Percentiles rank a stretch among this genome's conserved stretches.
Evolutionary conservation across 805 yeast genomes (phyloP).

Genomic region (Hanseniaspora occidentalis): DNA sequence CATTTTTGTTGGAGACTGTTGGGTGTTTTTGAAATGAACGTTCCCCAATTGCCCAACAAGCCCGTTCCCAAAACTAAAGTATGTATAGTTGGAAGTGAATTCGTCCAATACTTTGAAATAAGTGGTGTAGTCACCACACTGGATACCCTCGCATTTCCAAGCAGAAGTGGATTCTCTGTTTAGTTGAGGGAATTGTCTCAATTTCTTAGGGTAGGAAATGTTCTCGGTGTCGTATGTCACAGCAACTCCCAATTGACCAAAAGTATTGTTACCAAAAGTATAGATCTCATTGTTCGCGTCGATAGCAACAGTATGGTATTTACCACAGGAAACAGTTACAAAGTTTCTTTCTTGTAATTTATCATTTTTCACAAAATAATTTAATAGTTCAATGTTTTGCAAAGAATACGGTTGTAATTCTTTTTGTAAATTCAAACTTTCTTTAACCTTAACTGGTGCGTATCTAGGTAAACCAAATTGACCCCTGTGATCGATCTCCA

Average conservation of each 20-base stretch:
- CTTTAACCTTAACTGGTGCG: conserved; percentile 29
- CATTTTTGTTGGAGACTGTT: conserved; percentile 50
- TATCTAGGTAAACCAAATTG: conserved; percentile 73
- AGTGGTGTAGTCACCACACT: conserved; percentile 62
- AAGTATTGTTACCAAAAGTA: conserved; percentile 76
- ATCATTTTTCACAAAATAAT: conserved; percentile 26
- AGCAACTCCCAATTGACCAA: conserved; percentile 74
- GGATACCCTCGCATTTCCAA: conserved; percentile 38
- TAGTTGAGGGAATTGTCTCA: conserved; percentile 29
- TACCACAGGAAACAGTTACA: conserved; percentile 57
- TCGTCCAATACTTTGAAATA: conserved; percentile 32
- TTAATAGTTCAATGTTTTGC: conserved; percentile 46
- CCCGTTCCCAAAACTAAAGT: conserved; percentile 73
- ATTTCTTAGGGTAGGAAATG: conserved; percentile 54
- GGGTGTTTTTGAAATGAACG: conserved; percentile 64
- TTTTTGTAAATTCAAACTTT: conserved; percentile 30
- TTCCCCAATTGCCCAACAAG: conserved; percentile 76
- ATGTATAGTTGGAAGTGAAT: conserved; percentile 15
- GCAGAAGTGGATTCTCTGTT: conserved; percentile 10
- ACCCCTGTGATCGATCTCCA: conserved; percentile 43
- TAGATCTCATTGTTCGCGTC: conserved; percentile 59
- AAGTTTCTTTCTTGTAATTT: conserved; percentile 31
- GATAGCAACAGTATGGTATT: conserved; percentile 56
- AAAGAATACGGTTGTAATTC: conserved; percentile 38
- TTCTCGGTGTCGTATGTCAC: conserved; percentile 54